These are phyloP conservation scores for Tremellales sp. DNA, from an alignment of 1,284 basidiomycete species.

Conservation along the genomic window DNA sequence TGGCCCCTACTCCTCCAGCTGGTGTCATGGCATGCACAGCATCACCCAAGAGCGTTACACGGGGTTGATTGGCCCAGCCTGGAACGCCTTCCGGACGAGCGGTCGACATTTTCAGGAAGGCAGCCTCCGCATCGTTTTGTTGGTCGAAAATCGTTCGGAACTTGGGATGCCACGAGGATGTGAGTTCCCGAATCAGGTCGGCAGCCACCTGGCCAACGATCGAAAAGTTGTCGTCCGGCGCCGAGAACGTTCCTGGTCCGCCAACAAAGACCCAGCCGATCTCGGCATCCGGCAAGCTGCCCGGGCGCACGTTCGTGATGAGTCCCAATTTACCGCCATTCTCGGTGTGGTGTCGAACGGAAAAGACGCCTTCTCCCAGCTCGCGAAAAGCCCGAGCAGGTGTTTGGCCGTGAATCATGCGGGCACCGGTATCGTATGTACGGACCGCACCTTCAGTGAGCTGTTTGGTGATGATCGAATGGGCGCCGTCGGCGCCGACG, in stretches of 20 bases:
- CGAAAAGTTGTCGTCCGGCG: slow-evolving; percentile 15
- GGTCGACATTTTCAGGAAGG: slow-evolving; percentile 15
- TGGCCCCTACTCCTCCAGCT: slow-evolving; percentile 15
- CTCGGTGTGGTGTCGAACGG: slow-evolving; percentile 2
- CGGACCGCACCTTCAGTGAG: slow-evolving; percentile 7
- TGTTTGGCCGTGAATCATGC: slow-evolving; percentile 15
- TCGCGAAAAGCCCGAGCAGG: slow-evolving; percentile 11
- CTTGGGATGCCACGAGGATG: slow-evolving; percentile 6
- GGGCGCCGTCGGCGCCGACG: slow-evolving; percentile 10
- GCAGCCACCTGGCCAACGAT: slow-evolving; percentile 10
- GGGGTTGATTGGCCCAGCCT: slow-evolving; percentile 10
- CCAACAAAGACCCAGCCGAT: slow-evolving; percentile 14
- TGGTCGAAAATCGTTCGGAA: slow-evolving; percentile 11
- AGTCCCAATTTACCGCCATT: background rate
- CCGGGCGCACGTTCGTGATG: slow-evolving; percentile 15
- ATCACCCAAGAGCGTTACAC: slow-evolving; percentile 15
- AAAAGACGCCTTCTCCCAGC: slow-evolving; percentile 14
- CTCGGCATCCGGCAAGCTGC: slow-evolving; percentile 4
- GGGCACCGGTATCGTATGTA: slow-evolving; percentile 14
- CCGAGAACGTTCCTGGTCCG: slow-evolving; percentile 10
- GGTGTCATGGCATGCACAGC: slow-evolving; percentile 17
- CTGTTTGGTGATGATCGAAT: slow-evolving; percentile 13
- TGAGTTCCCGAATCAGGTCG: slow-evolving; percentile 7
- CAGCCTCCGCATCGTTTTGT: slow-evolving; percentile 8
- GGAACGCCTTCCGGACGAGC: slow-evolving; percentile 12